phyloP scores from a whole-genome alignment of 163 green algal genomes.

The Prototheca stagnorum region DNA sequence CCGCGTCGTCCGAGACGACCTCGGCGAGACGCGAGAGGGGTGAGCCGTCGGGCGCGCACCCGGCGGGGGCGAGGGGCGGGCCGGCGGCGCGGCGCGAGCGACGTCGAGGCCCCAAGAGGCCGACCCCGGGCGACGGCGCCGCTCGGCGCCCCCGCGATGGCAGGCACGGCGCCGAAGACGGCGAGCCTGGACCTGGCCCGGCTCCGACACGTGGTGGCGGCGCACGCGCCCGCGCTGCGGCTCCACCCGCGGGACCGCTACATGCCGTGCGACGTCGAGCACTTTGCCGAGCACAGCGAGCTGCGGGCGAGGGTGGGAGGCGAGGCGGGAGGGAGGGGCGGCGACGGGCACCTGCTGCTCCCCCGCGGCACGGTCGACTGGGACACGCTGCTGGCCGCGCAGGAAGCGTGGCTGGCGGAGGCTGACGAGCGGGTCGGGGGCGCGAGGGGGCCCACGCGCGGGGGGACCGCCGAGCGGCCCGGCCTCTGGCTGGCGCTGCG shows the following conservation, averaged over 20 bases:
- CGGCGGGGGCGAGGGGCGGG: no score
- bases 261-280: conserved; percentile 24
- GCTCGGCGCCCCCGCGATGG: background rate
- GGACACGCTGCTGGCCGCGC: background rate
- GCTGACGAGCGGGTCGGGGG: no score
- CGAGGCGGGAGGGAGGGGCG: no score
- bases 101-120: no score
- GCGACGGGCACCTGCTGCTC: background rate
- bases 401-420: background rate
- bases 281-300: conserved; percentile 22
- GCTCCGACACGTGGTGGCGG: conserved; percentile 7
- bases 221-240: conserved; percentile 16
- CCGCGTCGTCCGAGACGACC: no score
- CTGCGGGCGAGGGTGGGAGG: conserved; percentile 1
- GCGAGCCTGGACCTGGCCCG: background rate
- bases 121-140: no score
- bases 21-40: no score
- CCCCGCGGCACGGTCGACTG: background rate
- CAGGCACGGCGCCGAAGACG: background rate
- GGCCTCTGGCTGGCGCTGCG: conserved; percentile 10
- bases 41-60: no score
- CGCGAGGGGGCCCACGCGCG: background rate
- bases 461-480: background rate
- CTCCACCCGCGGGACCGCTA: conserved; percentile 24
- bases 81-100: no score